Base-by-base conservation (phyloP, 225 moss, liverwort and hornwort genomes). In the Physcomitrellopsis africana region DNA sequence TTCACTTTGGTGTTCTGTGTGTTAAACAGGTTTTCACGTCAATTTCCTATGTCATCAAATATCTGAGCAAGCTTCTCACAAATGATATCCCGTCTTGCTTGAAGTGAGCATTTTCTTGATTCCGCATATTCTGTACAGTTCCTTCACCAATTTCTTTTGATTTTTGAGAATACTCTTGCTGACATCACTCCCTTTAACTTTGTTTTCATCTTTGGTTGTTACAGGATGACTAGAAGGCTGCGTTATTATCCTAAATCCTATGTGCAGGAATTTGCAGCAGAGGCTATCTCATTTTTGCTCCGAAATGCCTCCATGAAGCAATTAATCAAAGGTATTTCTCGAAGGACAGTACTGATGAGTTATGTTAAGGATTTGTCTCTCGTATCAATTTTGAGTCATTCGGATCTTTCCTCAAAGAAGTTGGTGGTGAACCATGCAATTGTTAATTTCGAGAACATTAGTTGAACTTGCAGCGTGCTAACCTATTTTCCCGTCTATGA, bases 211-310 rank as follows among this genome's bases (percentile, higher is more conserved):
- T 52, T 14, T 77, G 72, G 70, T 72, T 37, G 32, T 69, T 65
- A 9, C 67, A 96, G 93, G 78, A 87, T 92, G 62, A 92, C 95
- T 69, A 92, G 84, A 86, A 83, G 84, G 81, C 85, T 99, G 77
- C 92, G 99, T 64, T 89, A 84, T 76, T 92, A 99, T 80, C 79
- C 83, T 73, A 89, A 90, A 77, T 52, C 89, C 48, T 95, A 93
- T 85, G 93, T 99, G 51, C 99, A 93, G 80, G 99, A 95, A 71
- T 99, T 99, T 84, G 84, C 92, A 72, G 90, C 95, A 17, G 95
- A 99, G 82, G 93, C 95, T 17, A 84, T 99, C 46, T 92, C 95
- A 26, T 99, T 86, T 81, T 75, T 99, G 73, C 92, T 99, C 24
- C 87, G 95, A 64, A 95, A 92, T 80, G 86, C 93, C 62, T 84